phyloP scores from a whole-genome alignment of 2,329 filamentous ascomycete species.

The Rasamsonia emersonii region DNA sequence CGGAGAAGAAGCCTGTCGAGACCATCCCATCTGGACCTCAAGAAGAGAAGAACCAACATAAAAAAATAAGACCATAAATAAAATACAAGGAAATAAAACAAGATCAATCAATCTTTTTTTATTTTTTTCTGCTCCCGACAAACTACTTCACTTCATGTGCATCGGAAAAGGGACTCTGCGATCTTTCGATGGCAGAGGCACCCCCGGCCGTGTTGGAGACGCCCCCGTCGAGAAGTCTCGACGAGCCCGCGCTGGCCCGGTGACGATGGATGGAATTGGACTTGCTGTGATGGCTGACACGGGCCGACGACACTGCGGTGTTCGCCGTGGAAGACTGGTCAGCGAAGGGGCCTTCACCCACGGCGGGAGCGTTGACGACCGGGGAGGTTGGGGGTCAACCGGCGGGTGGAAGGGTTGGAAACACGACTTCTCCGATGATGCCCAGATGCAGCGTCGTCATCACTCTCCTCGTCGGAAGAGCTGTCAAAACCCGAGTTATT shows the following conservation, averaged over 20 bases:
- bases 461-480: constrained; percentile 25
- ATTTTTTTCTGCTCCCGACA: too few relatives aligned
- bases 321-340: constrained; percentile 15
- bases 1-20: too few relatives aligned
- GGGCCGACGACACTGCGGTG: constrained; percentile 9
- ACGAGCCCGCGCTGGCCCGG: constrained; percentile 20
- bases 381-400: constrained; percentile 16
- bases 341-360: constrained; percentile 23
- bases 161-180: constrained; percentile 36
- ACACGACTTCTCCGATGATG: constrained; percentile 6
- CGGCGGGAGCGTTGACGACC: constrained; percentile 16
- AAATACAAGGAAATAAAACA: too few relatives aligned
- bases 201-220: constrained; percentile 10
- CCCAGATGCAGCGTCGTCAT: constrained; percentile 6
- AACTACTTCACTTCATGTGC: constrained; percentile 35
- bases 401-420: constrained; percentile 7
- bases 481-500: constrained; percentile 24
- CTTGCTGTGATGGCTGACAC: constrained; percentile 3
- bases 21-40: too few relatives aligned
- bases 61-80: too few relatives aligned
- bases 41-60: too few relatives aligned
- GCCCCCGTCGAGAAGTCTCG: constrained; percentile 20
- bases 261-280: constrained; percentile 12
- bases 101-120: too few relatives aligned
- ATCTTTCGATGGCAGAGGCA: constrained; percentile 19